Base-by-base conservation (phyloP, 2,329 filamentous ascomycete genomes). In the Didymosphaeria variabile region DNA sequence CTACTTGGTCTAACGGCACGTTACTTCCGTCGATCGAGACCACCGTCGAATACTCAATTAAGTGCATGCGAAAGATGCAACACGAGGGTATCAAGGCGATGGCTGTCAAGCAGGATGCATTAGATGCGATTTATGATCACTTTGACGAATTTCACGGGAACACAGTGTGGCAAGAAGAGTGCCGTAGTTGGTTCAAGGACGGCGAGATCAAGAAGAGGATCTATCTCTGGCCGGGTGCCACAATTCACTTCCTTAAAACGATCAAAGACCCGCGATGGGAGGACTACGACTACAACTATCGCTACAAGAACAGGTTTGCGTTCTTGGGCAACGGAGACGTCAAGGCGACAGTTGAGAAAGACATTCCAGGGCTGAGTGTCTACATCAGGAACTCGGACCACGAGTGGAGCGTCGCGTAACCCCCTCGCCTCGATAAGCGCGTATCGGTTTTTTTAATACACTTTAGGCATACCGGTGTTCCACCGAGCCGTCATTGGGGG, bases 11-110 rank as follows among this genome's bases (percentile, higher is more conserved):
- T 23, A 81, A 79, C 32, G 81, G 82, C 49, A 81, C 79, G 0
- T 71, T 82, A 0, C 65, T 82, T 7, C 80, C 79, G 5, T 79
- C 78, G 19, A 81, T 83, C 50, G 81, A 83, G 64, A 82, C 79
- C 13, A 80, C 71, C 0, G 67, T 77, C 49, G 71, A 76, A 58
- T 77, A 75, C 56, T 69, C 66, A 13, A 63, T 73, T 63, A 72
- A 74, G 62, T 75, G 70, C 61, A 72, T 74, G 68, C 71, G 71
- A 61, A 75, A 73, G 63, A 73, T 75, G 67, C 72, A 72, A 59
- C 71, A 63, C 4, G 68, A 77, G 47, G 69, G 68, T 32, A 72
- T 77, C 60, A 74, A 73, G 38, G 65, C 71, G 1, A 71, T 76
- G 63, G 68, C 64, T 12, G 70, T 77, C 13, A 71, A 73, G 60